Conservation (phyloP, 768 basidiomycete genomes). For the Solioccasus polychromus region DNA sequence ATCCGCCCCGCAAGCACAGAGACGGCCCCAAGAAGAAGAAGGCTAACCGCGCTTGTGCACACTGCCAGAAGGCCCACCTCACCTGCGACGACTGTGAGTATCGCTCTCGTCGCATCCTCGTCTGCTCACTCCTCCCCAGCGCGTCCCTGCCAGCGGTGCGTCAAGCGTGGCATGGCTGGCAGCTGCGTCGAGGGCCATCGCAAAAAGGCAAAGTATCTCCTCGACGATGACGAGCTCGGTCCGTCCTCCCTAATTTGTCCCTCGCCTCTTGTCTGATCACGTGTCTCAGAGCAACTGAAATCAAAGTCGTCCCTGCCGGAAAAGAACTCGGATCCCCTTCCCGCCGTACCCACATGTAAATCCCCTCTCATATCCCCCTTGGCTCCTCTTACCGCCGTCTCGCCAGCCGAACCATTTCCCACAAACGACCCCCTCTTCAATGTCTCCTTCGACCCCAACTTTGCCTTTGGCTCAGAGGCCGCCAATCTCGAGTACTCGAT, state of each 20-base stretch:
- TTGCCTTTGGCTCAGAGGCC: conserved; percentile 80
- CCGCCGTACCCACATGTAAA: conserved; percentile 32
- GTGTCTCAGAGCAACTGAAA: conserved; percentile 41
- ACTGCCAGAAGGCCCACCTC: conserved; percentile 95
- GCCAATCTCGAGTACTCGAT: conserved; percentile 96
- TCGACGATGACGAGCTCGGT: conserved; percentile 94
- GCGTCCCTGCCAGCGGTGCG: conserved; percentile 92
- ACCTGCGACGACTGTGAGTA: conserved; percentile 96
- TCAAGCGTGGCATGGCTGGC: conserved; percentile 87
- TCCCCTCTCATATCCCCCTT: not conserved
- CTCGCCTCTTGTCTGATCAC: conserved; percentile 17
- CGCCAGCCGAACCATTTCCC: conserved; percentile 50
- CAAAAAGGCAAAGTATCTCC: conserved; percentile 97
- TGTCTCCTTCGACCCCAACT: conserved; percentile 57
- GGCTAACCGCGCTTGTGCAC: conserved; percentile 88
- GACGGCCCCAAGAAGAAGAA: conserved; percentile 93
- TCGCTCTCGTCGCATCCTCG: not conserved
- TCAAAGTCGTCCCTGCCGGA: conserved; percentile 26
- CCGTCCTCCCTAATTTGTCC: conserved; percentile 17
- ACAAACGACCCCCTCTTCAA: conserved; percentile 58
- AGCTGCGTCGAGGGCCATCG: conserved; percentile 92
- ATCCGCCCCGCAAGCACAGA: conserved; percentile 51
- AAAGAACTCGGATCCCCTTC: conserved; percentile 29
- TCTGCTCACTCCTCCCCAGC: conserved; percentile 45
- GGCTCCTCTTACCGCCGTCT: conserved; percentile 10